Evolutionary conservation across 1,284 basidiomycete species (phyloP).

Genomic region (Coniophora puteana): DNA sequence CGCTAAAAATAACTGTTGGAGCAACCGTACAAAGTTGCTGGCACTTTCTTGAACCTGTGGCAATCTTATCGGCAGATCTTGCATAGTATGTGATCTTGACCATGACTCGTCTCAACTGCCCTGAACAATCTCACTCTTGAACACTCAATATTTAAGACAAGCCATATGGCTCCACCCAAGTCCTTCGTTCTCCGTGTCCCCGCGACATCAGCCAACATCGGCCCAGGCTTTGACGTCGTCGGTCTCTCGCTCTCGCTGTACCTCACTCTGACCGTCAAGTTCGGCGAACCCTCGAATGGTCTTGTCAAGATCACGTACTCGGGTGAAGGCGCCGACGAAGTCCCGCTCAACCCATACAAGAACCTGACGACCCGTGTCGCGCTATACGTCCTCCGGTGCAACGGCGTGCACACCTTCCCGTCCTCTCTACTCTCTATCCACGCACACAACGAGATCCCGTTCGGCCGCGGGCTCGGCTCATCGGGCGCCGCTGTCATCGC

Average conservation of each 20-base stretch:
- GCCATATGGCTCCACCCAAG: no score
- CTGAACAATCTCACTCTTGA: no score
- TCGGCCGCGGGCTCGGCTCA: constrained; percentile 95
- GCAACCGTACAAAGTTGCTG: no score
- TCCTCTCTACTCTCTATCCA: constrained; percentile 64
- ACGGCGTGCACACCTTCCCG: constrained; percentile 75
- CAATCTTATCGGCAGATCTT: no score
- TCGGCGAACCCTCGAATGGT: constrained; percentile 30
- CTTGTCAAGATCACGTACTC: constrained; percentile 76
- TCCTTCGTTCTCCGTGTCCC: constrained; percentile 81
- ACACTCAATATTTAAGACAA: no score
- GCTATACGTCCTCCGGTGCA: constrained; percentile 93
- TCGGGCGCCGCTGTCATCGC: constrained; percentile 98
- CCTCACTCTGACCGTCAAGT: constrained; percentile 73
- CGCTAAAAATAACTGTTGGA: no score
- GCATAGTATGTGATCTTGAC: no score
- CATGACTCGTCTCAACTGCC: no score
- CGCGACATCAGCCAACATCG: constrained; percentile 97
- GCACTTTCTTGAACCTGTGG: no score
- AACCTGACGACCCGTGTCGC: constrained; percentile 98
- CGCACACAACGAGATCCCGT: constrained; percentile 93
- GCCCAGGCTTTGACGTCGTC: constrained; percentile 98
- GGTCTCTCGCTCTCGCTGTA: constrained; percentile 93
- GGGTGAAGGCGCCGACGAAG: constrained; percentile 88
- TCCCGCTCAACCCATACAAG: constrained; percentile 93